Evolutionary conservation across 805 yeast genomes (phyloP).

Genomic region (Candida awuae): DNA sequence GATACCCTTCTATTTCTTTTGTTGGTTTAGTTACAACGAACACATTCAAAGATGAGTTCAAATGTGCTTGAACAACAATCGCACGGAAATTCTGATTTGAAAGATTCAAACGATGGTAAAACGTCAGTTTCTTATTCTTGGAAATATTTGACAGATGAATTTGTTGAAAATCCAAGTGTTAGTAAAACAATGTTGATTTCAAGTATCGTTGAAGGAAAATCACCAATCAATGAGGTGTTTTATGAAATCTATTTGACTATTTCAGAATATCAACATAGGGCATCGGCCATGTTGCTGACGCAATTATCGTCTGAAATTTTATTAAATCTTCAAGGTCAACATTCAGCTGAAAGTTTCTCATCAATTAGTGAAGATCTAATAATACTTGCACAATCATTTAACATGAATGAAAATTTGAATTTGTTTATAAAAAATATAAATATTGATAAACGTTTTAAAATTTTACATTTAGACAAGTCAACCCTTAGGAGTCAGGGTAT

Average conservation of each 20-base stretch:
- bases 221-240: slow-evolving; percentile 15
- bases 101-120: neutral
- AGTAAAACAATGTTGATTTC: slow-evolving; percentile 8
- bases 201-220: slow-evolving; percentile 10
- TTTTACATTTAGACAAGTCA: slow-evolving; percentile 22
- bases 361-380: slow-evolving; percentile 20
- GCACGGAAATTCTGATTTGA: too few species aligned
- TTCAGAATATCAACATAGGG: slow-evolving; percentile 20
- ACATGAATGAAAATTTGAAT: slow-evolving; percentile 16
- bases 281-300: slow-evolving; percentile 13
- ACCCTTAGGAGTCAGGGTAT: slow-evolving; percentile 22
- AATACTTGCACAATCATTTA: slow-evolving; percentile 21
- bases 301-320: slow-evolving; percentile 18
- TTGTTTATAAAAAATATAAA: slow-evolving; percentile 21
- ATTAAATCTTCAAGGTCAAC: slow-evolving; percentile 11
- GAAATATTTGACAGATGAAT: slow-evolving; percentile 8
- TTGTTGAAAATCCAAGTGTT: slow-evolving; percentile 1
- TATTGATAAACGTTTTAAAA: slow-evolving; percentile 22
- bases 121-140: slow-evolving; percentile 4
- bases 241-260: slow-evolving; percentile 22
- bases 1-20: too few species aligned
- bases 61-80: too few species aligned
- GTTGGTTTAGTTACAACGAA: too few species aligned
- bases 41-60: too few species aligned
- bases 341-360: slow-evolving; percentile 16